Evolutionary conservation across 371 early-diverging fungal genomes (phyloP), one percentile per base, ranked within the genome.

Genomic region (Lichtheimia hyalospora): DNA sequence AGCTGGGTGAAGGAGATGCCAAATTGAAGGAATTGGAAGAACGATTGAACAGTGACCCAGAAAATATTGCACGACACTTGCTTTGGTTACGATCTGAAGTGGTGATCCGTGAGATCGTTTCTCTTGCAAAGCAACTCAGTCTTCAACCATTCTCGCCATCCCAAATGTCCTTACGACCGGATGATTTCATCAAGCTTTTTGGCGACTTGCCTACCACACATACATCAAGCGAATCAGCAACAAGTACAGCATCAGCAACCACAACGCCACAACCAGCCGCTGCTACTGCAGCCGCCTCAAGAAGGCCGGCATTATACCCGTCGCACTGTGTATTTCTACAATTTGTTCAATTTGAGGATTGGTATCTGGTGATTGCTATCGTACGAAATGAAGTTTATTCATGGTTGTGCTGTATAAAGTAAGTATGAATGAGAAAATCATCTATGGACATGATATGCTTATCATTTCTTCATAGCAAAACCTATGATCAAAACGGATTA

Each of bases 301-400:
- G 2, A 21, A 51, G 12, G 41, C 25, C 51, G 50, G 16, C 54
- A 54, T 54, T 51, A 18, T 77, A 71, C 44, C 81, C 81, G n/a
- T 63, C 75, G 2, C 81, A 81, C 54, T 74, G 78, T 49, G 65
- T 77, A 0, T 81, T 81, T 60, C 54, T 81, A 1, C 77, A 75
- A 28, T 81, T 81, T 54, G 60, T 75, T 1, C 81, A 81, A 40
- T 81, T 75, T 53, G 75, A 77, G 53, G 78, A 81, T 40, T 81
- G 75, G 75, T 75, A 81, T 49, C 64, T 81, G 51, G 69, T 77
- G 3, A 58, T 77, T 28, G 72, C 78, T 4, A 71, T 73, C 24
- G 64, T 75, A 0, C 67, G 70, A 39, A 77, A 77, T 52, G 69
- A 75, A 58, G 72, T 81, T 39, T 72, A 74, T 42, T 64, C 71